These are phyloP conservation scores for Botrytis elliptica DNA, from an alignment of 2,329 filamentous ascomycete genomes.

Conservation along the genomic window DNA sequence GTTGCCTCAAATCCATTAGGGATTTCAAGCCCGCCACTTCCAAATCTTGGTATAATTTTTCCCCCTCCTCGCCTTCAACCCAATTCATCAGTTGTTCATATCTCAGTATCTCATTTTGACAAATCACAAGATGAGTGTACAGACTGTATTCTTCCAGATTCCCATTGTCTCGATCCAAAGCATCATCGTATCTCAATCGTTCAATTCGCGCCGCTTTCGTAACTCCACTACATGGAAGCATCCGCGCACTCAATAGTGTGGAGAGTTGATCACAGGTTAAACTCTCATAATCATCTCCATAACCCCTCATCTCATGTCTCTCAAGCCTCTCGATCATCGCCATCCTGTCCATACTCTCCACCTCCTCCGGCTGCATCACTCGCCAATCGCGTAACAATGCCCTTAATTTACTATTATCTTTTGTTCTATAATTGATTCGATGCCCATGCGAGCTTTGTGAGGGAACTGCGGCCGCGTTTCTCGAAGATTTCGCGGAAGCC, in stretches of 20 bases:
- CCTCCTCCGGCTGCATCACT: background rate
- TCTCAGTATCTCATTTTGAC: background rate
- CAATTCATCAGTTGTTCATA: background rate
- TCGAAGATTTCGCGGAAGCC: background rate
- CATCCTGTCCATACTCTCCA: background rate
- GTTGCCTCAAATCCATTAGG: background rate
- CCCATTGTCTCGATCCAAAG: background rate
- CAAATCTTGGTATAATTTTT: background rate
- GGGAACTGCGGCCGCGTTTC: background rate
- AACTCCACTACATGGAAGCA: background rate
- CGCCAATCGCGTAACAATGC: background rate
- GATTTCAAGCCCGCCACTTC: background rate
- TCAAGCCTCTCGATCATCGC: background rate
- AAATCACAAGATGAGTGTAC: background rate
- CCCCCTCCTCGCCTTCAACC: background rate
- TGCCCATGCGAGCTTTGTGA: background rate
- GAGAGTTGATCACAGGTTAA: background rate
- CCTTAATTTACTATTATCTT: background rate
- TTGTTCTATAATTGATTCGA: background rate
- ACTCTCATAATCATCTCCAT: background rate
- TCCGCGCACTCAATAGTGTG: background rate
- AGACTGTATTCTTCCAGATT: background rate
- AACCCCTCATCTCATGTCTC: constrained; percentile 3
- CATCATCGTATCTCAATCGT: background rate
- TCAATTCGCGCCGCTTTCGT: background rate